Evolutionary conservation across 2,329 filamentous ascomycete species (phyloP), one percentile per base, ranked within the genome.

Genomic region (Decorospora gaudefroyi): DNA sequence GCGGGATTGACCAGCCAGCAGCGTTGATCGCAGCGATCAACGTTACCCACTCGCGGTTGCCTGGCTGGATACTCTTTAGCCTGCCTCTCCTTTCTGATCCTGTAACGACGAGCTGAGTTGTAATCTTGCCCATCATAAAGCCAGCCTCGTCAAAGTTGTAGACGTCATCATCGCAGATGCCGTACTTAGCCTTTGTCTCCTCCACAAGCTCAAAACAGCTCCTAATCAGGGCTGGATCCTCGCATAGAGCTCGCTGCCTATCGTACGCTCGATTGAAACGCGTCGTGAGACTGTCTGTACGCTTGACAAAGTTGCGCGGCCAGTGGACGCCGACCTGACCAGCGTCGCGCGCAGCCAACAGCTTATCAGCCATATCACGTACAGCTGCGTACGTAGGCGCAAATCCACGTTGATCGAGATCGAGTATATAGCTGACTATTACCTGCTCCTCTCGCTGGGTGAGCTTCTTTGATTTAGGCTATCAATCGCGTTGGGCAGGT

Each of bases 121-220:
- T 33, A 7, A 35, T 42, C 32, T 27, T 33, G 31, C 32, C 46
- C 29, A 45, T 44, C 19, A 45, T 44, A 34, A 49, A 49, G 35
- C 40, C 38, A 42, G 47, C 34, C 34, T 47, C 30, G 30, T 19
- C 30, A 33, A 21, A 19, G 30, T 22, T 33, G 17, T 33, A 33
- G 30, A 33, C 30, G 30, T 33, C 17, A 2, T 22, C 8, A 8
- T 33, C 11, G 8, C 15, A 28, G 17, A 53, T 53, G 33, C 39
- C 30, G 43, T 55, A 53, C 32, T 46, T 42, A 21, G 33, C 36
- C 34, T 50, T 52, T 42, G 28, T 51, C 27, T 51, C 23, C 17
- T 28, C 16, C 29, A 52, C 30, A 28, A 49, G 38, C 36, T 44
- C 17, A 31, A 55, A 49, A 23, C 33, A 51, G 40, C 26, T 26